Evolutionary conservation across 1,139 yeast genomes (phyloP), one percentile per base, ranked within the genome.

Genomic region (Starmera stellimalicola): DNA sequence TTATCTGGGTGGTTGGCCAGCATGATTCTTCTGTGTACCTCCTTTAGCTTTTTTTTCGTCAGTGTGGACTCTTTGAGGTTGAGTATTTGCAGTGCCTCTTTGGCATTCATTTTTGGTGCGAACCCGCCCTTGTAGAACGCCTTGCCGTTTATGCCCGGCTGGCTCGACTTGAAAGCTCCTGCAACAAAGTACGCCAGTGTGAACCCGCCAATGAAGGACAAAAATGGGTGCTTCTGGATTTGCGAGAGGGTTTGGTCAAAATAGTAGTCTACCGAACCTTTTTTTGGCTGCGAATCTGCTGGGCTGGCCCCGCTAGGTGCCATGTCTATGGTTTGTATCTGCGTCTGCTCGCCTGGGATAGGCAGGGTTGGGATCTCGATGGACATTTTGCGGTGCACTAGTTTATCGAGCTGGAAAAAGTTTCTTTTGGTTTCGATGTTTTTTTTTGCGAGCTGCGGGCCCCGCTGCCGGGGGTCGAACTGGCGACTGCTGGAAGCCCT

Each of bases 1-100:
- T 93, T 83, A 63, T 91, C 98, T 10, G 98, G 98, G 55, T 91
- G 98, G 62, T 91, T 91, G 33, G 88, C 74, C 56, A 91, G 67
- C 95, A 91, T 87, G 63, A 84, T 82, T 55, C 72, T 74, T 62
- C 98, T 76, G 59, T 91, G 98, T 34, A 83, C 84, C 43, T 88
- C 97, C 60, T 91, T 88, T 52, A 91, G 68, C 54, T 76, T 83
- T 43, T 81, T 70, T 59, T 80, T 77, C 12, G 81, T 71, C 47
- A 91, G 65, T 19, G 77, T 78, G 24, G 81, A 69, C 56, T 88
- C 97, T 48, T 81, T 80, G 50, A 91, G 63, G 51, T 83, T 85
- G 48, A 91, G 71, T 27, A 91, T 84, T 55, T 77, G 93, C 40
- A 91, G 68, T 2, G 98, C 98, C 54, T 91, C 98, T 48, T 73